Evolutionary conservation across 768 basidiomycete genomes (phyloP).

Genomic region (Boletus tylopilopsis): DNA sequence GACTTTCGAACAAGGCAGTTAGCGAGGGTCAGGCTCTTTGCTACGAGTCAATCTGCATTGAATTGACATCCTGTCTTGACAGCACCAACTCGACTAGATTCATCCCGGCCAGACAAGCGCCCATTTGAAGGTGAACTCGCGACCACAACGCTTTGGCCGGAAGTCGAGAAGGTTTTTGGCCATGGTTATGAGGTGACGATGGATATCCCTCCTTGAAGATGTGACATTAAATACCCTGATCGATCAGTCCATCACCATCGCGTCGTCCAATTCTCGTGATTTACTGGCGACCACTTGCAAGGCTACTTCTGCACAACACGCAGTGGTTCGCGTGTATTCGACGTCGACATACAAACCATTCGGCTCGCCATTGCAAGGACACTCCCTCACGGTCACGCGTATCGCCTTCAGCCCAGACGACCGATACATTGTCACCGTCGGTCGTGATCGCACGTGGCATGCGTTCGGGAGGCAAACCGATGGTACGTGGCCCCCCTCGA

Average conservation of each 20-base stretch:
- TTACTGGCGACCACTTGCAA: constrained; percentile 90
- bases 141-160: constrained; percentile 90
- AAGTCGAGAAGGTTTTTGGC: constrained; percentile 94
- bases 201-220: not conserved
- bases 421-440: constrained; percentile 72
- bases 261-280: constrained; percentile 63
- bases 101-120: constrained; percentile 29
- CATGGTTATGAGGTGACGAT: constrained; percentile 87
- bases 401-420: constrained; percentile 90
- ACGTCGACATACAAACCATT: constrained; percentile 65
- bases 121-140: constrained; percentile 92
- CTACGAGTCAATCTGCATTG: not conserved
- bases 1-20: constrained; percentile 92
- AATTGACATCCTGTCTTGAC: constrained; percentile 1
- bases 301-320: constrained; percentile 84
- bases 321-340: constrained; percentile 80
- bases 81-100: constrained; percentile 18
- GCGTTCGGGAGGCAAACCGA: constrained; percentile 55
- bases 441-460: constrained; percentile 90
- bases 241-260: constrained; percentile 71
- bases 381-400: constrained; percentile 84
- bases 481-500: constrained; percentile 29
- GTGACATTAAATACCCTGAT: not conserved
- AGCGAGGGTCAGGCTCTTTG: constrained; percentile 47
- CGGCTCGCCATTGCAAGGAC: constrained; percentile 75